Evolutionary conservation across 139 green algal genomes (phyloP), one percentile per base, ranked within the genome.

Genomic region (Parachlorella kessleri): DNA sequence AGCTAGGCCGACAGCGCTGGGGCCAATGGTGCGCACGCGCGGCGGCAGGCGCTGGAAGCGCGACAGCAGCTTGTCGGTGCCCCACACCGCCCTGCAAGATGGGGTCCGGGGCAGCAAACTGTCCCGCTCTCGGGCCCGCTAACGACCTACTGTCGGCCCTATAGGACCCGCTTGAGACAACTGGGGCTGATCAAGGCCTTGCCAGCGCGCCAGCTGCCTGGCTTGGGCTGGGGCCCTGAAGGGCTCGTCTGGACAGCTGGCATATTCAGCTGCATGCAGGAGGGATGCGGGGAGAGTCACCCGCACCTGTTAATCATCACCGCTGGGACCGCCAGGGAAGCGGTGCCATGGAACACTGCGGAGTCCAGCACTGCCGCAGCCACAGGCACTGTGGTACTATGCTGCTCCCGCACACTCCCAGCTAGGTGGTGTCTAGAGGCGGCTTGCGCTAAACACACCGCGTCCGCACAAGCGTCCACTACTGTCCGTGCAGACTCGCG

Each of bases 11-110:
- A 54, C 77, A 2, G 38, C 33, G 2, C 35, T 38, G 26, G 77
- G 77, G 30, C 18, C 18, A 32, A 70, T 36, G 9, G 7, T n/a
- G 53, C 26, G 35, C 32, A 70, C 21, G 40, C 41, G 54, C 4
- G 77, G 33, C 38, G 59, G 41, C 35, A 77, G 64, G 33, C 68
- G 5, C 24, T 30, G 68, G 37, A 9, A 23, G 48, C 26, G 35
- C 4, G 68, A 14, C 42, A 72, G 41, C 59, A 83, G 71, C 10
- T 42, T 9, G 33, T 28, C 26, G 18, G 36, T 38, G 10, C 68
- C 77, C 77, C 77, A 83, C 40, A 83, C 77, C 1, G 77, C 77
- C n/a, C 77, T 69, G 35, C 24, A 10, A 26, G 41, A 41, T 40
- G 33, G 66, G 66, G 41, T 72, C 5, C 21, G 33, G 36, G 18